These are phyloP conservation scores for Vitis cinerea DNA, from an alignment of 164 flowering plant genomes.

Conservation along the genomic window DNA sequence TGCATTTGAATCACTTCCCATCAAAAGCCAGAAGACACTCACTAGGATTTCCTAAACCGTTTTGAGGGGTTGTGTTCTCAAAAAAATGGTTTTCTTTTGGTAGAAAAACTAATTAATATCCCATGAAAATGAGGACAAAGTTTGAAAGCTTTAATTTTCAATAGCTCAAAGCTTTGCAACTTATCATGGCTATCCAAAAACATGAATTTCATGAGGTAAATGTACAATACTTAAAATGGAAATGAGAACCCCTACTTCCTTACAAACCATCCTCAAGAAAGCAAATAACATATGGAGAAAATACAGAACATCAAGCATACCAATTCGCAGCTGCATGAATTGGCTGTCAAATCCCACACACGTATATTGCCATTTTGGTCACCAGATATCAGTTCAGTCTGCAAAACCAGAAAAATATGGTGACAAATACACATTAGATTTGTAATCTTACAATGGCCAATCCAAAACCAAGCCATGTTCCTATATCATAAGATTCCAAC, in stretches of 20 bases:
- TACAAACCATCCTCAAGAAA: too few species aligned
- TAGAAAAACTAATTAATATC: too few species aligned
- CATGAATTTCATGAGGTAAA: too few species aligned
- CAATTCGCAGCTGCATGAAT: conserved; percentile 99
- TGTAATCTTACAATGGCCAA: not conserved
- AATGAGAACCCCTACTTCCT: too few species aligned
- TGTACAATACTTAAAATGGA: too few species aligned
- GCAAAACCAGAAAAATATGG: conserved; percentile 22
- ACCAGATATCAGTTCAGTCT: conserved; percentile 98
- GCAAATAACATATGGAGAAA: not conserved
- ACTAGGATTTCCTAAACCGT: not conserved
- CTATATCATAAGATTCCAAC: not conserved
- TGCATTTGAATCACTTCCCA: not conserved
- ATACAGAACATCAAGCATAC: conserved; percentile 35
- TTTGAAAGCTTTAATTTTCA: too few species aligned
- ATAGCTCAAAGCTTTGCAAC: too few species aligned
- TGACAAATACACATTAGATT: not conserved
- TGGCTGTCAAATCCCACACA: conserved; percentile 98
- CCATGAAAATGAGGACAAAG: too few species aligned
- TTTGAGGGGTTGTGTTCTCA: not conserved
- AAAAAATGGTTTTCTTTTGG: not conserved
- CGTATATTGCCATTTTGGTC: conserved; percentile 99
- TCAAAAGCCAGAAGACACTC: not conserved
- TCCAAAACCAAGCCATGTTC: not conserved
- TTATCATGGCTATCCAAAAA: too few species aligned